A percentile compares a stretch with the other conserved stretches of the same genome.
Evolutionary conservation across 345 rosid genomes (phyloP).

Genomic region (Microthlaspi erraticum): DNA sequence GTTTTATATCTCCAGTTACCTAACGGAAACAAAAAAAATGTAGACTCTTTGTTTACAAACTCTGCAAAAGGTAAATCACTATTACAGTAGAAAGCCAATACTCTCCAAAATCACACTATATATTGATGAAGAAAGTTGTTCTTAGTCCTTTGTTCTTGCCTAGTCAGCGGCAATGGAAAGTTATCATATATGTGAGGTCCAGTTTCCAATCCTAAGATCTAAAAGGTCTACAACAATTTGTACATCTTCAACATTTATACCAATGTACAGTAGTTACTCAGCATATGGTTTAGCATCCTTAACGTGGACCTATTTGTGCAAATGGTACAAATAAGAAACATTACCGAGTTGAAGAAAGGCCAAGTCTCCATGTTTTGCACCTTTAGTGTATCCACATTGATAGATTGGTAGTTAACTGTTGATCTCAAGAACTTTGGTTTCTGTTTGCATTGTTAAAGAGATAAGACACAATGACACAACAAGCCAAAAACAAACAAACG

Average conservation of each 20-base stretch:
- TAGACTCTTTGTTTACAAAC: not conserved
- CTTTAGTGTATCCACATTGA: constrained; percentile 75
- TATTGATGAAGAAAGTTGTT: not conserved
- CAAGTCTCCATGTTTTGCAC: constrained; percentile 91
- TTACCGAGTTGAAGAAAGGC: constrained; percentile 90
- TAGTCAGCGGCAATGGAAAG: not conserved
- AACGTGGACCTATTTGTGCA: not conserved
- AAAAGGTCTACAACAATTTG: constrained; percentile 6
- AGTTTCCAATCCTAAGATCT: not conserved
- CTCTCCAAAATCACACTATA: not conserved
- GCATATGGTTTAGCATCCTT: not conserved
- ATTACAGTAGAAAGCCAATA: not conserved
- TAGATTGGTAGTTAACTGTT: constrained; percentile 76
- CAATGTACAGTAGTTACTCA: not conserved
- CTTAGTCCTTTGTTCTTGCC: not conserved
- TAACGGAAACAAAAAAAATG: constrained; percentile 31
- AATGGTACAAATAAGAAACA: not conserved
- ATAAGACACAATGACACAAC: constrained; percentile 27
- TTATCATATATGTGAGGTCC: not conserved
- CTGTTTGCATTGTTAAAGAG: constrained; percentile 47
- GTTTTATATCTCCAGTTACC: constrained; percentile 91
- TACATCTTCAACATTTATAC: not conserved
- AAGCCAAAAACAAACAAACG: not conserved
- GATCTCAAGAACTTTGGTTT: constrained; percentile 89
- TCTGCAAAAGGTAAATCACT: not conserved